A percentile compares a stretch with the other conserved stretches of the same genome.
Evolutionary conservation across 371 early-diverging fungal species (phyloP).

Genomic region (Haplosporangium sp.): DNA sequence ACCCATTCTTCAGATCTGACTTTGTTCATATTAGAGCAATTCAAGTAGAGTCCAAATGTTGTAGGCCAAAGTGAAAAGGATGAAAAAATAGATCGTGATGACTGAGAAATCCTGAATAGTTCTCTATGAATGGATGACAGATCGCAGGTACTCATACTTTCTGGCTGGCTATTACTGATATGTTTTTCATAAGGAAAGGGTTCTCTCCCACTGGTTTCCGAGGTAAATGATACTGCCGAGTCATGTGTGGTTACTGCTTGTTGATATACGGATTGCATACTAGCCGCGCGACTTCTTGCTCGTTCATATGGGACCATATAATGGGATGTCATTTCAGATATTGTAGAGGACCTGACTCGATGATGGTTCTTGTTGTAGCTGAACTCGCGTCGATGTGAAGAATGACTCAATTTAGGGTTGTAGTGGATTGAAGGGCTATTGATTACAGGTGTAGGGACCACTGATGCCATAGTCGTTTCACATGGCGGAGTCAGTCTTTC

Average conservation of each 20-base stretch:
- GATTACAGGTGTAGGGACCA: not conserved
- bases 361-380: not conserved
- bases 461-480: not conserved
- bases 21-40: not conserved
- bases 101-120: not conserved
- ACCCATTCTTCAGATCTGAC: not conserved
- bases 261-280: slow-evolving; percentile 19
- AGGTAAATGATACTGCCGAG: slow-evolving; percentile 33
- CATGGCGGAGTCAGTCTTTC: not conserved
- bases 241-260: slow-evolving; percentile 26
- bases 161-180: not conserved
- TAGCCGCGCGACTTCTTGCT: slow-evolving; percentile 2
- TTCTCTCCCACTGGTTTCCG: slow-evolving; percentile 9
- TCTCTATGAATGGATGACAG: slow-evolving; percentile 2
- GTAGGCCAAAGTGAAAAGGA: slow-evolving; percentile 8
- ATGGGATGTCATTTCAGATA: not conserved
- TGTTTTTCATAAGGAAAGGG: not conserved
- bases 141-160: not conserved
- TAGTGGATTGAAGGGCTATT: not conserved
- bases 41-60: slow-evolving; percentile 3
- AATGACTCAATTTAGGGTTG: not conserved
- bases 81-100: not conserved
- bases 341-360: not conserved
- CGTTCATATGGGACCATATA: not conserved
- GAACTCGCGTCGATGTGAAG: not conserved